Percentiles rank a stretch among this genome's conserved stretches.
These are phyloP conservation scores for Diaporthe caulivora DNA, from an alignment of 2,329 filamentous ascomycete species.

Conservation along the genomic window DNA sequence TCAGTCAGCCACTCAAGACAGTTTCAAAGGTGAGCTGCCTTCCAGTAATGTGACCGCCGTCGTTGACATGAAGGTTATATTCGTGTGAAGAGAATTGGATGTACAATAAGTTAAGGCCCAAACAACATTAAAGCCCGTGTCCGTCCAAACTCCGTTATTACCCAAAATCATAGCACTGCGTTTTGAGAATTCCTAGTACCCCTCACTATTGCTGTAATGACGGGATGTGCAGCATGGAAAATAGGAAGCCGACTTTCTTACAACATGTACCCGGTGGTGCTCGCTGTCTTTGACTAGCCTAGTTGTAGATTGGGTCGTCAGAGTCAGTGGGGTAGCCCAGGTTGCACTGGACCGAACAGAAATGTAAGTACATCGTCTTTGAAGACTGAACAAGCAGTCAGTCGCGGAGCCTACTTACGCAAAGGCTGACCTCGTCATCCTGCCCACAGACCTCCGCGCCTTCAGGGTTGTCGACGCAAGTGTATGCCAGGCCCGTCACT, in stretches of 20 bases:
- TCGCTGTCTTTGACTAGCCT: too few relatives aligned
- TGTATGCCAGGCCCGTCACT: constrained; percentile 29
- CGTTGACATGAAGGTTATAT: not conserved
- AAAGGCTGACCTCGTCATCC: not conserved
- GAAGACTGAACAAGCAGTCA: too few relatives aligned
- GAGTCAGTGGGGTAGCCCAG: constrained; percentile 2
- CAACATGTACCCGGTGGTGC: too few relatives aligned
- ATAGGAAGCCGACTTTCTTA: rapidly evolving
- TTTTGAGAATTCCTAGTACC: not conserved
- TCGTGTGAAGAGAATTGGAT: not conserved
- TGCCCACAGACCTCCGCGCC: not conserved
- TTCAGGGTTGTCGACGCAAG: constrained; percentile 8
- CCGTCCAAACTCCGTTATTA: not conserved
- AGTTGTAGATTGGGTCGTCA: constrained; percentile 4
- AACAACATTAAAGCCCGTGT: not conserved
- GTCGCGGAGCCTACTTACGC: not conserved
- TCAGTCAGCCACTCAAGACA: too few relatives aligned
- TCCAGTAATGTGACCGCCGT: too few relatives aligned
- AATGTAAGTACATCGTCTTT: not conserved
- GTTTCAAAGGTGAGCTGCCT: too few relatives aligned
- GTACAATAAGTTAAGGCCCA: not conserved
- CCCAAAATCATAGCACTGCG: not conserved
- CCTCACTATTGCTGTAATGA: not conserved
- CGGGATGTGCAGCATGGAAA: not conserved
- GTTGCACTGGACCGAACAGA: not conserved